Percentiles rank a stretch among this genome's conserved stretches.
These are phyloP conservation scores for Desmodesmus armatus DNA, from an alignment of 139 green algal genomes.

Conservation along the genomic window DNA sequence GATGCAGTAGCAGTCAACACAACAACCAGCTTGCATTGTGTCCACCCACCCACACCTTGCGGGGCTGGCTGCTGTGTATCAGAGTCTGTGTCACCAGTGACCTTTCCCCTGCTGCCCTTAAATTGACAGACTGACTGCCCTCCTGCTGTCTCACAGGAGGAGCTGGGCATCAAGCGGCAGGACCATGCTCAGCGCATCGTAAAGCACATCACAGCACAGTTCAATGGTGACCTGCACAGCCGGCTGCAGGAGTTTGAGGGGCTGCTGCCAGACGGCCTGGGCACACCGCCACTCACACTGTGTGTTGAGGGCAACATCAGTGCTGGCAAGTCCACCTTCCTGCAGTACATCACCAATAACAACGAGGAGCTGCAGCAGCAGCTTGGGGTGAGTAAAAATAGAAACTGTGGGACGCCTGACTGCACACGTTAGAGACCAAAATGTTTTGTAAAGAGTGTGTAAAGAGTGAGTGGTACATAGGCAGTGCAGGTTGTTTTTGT, in stretches of 20 bases:
- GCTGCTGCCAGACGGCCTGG: neutral
- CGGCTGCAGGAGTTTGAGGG: conserved; percentile 3
- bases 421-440: no score
- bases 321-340: conserved; percentile 95
- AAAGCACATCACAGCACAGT: conserved; percentile 12
- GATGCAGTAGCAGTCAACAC: no score
- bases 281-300: conserved; percentile 76
- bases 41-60: no score
- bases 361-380: conserved; percentile 23
- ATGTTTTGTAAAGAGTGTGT: no score
- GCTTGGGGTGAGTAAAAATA: conserved; percentile 45
- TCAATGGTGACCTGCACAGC: conserved; percentile 14
- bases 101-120: neutral
- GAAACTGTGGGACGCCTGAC: no score
- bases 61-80: no score
- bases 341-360: conserved; percentile 60
- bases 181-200: conserved; percentile 33
- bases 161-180: conserved; percentile 17
- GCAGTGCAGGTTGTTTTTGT: neutral
- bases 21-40: neutral
- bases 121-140: neutral
- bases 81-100: no score
- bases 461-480: no score
- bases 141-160: neutral
- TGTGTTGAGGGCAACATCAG: conserved; percentile 98